Conservation (phyloP, 371 early-diverging fungal species). For the Syncephalastrum racemosum region DNA sequence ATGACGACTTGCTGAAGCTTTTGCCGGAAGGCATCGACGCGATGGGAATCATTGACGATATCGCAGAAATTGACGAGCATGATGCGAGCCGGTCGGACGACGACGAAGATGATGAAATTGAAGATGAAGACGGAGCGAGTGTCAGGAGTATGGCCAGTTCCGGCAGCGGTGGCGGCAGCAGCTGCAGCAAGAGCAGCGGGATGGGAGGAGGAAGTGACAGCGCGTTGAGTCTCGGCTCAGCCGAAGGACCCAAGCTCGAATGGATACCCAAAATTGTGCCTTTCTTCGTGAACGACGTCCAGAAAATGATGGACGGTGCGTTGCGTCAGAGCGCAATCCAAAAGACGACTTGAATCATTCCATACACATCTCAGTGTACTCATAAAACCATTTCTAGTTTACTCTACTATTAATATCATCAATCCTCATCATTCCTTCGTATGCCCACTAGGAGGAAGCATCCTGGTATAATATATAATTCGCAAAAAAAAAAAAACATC, state of each 20-base stretch:
- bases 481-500: too few relatives aligned
- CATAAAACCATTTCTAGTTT: too few relatives aligned
- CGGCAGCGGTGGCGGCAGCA: neutral
- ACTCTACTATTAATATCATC: too few relatives aligned
- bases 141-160: neutral
- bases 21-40: conserved; percentile 24
- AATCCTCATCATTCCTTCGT: too few relatives aligned
- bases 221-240: neutral
- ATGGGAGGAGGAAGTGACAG: conserved; percentile 6
- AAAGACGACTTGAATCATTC: too few relatives aligned
- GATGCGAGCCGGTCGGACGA: conserved; percentile 15
- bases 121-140: neutral
- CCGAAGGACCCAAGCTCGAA: conserved; percentile 8
- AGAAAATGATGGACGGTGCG: conserved; percentile 11
- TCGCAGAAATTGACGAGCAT: conserved; percentile 28
- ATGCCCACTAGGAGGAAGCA: too few relatives aligned
- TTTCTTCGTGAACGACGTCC: conserved; percentile 8
- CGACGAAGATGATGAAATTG: conserved; percentile 9
- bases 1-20: conserved; percentile 24
- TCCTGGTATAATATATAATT: too few relatives aligned
- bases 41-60: conserved; percentile 31
- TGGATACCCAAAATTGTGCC: conserved; percentile 13
- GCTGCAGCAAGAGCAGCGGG: neutral
- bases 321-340: neutral
- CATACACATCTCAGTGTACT: too few relatives aligned